Evolutionary conservation across 192 early-diverging fungal species (phyloP).

Genomic region (Fimicolochytrium jonesii): DNA sequence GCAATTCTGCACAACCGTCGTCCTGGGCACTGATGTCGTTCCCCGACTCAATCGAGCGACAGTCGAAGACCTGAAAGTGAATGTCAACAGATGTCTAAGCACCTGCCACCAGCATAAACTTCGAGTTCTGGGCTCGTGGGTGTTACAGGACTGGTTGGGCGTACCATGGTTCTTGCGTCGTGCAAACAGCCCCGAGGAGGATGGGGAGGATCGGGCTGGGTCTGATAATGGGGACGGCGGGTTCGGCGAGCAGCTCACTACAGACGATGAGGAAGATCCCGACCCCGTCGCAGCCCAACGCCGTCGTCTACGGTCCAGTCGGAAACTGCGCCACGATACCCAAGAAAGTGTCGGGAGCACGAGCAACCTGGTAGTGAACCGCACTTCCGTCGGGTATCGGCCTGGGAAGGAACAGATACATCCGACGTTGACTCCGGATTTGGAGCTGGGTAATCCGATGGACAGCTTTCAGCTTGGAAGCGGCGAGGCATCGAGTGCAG

Average conservation of each 20-base stretch:
- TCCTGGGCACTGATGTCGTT: constrained; percentile 42
- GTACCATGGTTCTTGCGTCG: background rate
- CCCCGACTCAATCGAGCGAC: constrained; percentile 38
- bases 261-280: background rate
- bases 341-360: background rate
- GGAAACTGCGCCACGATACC: background rate
- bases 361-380: no score
- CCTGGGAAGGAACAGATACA: background rate
- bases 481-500: no score
- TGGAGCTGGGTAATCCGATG: background rate
- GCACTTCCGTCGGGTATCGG: no score
- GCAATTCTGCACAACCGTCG: constrained; percentile 40
- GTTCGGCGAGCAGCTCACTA: background rate
- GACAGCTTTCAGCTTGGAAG: no score
- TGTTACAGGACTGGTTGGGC: background rate
- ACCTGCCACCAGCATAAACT: constrained; percentile 35
- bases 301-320: background rate
- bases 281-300: background rate
- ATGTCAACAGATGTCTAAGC: constrained; percentile 17
- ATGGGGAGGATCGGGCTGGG: background rate
- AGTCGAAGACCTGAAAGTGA: constrained; percentile 36
- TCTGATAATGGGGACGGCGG: background rate
- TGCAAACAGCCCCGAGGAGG: background rate
- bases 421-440: background rate
- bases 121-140: constrained; percentile 30